Conservation (phyloP, 768 basidiomycete genomes). For the Lenzites betulinus region DNA sequence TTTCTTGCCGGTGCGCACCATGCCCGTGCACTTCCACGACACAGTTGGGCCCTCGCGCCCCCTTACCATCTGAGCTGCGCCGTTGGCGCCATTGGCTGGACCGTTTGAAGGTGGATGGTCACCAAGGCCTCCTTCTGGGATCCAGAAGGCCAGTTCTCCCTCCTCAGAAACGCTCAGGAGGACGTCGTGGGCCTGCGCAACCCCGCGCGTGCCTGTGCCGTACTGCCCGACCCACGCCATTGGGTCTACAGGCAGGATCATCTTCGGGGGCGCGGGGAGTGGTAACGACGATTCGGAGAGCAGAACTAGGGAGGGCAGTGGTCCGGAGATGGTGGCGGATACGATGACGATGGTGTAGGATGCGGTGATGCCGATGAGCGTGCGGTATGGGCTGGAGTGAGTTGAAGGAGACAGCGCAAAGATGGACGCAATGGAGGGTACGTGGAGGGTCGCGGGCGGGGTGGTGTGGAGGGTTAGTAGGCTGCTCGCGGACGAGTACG, state of each 20-base stretch:
- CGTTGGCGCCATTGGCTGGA: neutral
- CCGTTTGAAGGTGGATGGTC: neutral
- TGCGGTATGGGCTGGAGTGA: slow-evolving; percentile 43
- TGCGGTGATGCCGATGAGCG: slow-evolving; percentile 65
- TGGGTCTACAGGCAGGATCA: slow-evolving; percentile 79
- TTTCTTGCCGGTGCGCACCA: slow-evolving; percentile 68
- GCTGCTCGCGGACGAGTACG: slow-evolving; percentile 52
- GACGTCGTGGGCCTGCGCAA: slow-evolving; percentile 55
- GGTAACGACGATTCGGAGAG: slow-evolving; percentile 56
- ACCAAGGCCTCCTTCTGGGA: slow-evolving; percentile 44
- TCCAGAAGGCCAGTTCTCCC: slow-evolving; percentile 90
- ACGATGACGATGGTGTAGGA: slow-evolving; percentile 62
- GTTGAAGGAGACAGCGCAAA: slow-evolving; percentile 50
- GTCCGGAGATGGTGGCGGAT: slow-evolving; percentile 35
- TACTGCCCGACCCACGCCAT: slow-evolving; percentile 70
- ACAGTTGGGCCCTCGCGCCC: slow-evolving; percentile 1
- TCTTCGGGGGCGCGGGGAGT: slow-evolving; percentile 41
- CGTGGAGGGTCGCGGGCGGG: slow-evolving; percentile 41
- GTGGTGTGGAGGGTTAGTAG: slow-evolving; percentile 56
- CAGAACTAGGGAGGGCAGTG: slow-evolving; percentile 42
- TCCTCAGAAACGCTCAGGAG: slow-evolving; percentile 74
- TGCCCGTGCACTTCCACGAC: slow-evolving; percentile 69
- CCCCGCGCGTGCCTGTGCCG: slow-evolving; percentile 13
- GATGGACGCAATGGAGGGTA: slow-evolving; percentile 58
- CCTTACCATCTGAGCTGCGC: neutral